These are phyloP conservation scores for Neoboletus brunneissimus DNA, from an alignment of 768 basidiomycete species.

Conservation along the genomic window DNA sequence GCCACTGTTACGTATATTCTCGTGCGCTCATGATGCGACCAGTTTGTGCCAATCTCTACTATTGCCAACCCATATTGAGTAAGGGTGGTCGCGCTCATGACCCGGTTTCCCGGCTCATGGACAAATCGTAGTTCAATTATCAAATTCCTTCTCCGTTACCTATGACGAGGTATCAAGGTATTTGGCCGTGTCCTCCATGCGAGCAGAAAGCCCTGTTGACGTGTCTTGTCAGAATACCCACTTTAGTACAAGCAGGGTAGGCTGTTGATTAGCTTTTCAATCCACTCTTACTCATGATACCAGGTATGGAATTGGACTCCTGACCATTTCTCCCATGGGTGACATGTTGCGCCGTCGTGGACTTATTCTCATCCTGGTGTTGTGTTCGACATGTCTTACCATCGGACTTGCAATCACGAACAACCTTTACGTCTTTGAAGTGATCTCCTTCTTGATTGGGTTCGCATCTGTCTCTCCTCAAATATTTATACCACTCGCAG, in stretches of 20 bases:
- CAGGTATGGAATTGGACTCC: constrained; percentile 66
- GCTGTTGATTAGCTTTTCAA: neutral
- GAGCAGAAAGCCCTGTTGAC: neutral
- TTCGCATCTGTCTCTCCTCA: constrained; percentile 64
- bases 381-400: constrained; percentile 52
- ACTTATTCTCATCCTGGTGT: constrained; percentile 60
- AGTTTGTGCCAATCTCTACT: constrained; percentile 69
- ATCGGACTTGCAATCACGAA: constrained; percentile 68
- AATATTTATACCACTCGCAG: constrained; percentile 68
- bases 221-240: constrained; percentile 47
- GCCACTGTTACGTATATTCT: neutral
- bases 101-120: neutral
- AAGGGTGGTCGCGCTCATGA: constrained; percentile 20
- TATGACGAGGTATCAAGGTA: constrained; percentile 34
- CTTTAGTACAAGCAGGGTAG: constrained; percentile 64
- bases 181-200: neutral
- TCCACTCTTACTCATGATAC: neutral
- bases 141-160: constrained; percentile 36
- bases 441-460: constrained; percentile 66
- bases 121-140: constrained; percentile 25
- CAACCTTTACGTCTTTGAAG: constrained; percentile 56
- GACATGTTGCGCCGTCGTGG: constrained; percentile 75
- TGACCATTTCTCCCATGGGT: constrained; percentile 75
- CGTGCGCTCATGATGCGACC: neutral
- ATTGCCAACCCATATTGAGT: constrained; percentile 78